phyloP scores from a whole-genome alignment of 2,329 filamentous ascomycete genomes.

The Trichoderma koningii region DNA sequence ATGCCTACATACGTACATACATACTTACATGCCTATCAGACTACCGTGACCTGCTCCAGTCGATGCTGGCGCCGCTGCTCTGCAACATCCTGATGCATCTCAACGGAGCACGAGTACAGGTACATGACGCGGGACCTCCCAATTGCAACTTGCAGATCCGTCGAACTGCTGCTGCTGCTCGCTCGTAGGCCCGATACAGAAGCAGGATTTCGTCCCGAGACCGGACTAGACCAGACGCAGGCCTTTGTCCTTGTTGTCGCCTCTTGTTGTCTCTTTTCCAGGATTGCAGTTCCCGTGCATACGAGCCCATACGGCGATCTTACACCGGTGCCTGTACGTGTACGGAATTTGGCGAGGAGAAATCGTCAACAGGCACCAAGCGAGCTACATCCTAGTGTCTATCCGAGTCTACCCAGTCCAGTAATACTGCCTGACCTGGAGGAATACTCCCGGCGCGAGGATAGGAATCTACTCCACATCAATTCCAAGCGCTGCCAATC shows the following conservation, averaged over 20 bases:
- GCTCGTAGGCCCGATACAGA: too few relatives aligned
- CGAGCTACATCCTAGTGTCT: too few relatives aligned
- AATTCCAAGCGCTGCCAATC: not conserved
- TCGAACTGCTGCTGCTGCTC: not conserved
- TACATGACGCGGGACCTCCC: too few relatives aligned
- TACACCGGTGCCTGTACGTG: not conserved
- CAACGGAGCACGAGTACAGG: too few relatives aligned
- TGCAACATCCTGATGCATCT: too few relatives aligned
- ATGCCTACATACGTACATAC: too few relatives aligned
- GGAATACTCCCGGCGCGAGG: not conserved
- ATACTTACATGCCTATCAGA: too few relatives aligned
- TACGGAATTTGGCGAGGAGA: not conserved
- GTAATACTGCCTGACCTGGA: not conserved
- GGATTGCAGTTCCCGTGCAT: not conserved
- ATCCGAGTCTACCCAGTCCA: too few relatives aligned
- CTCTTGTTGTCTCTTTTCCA: slow-evolving; percentile 12
- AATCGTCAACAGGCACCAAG: too few relatives aligned
- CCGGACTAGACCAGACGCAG: not conserved
- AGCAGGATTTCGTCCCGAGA: not conserved
- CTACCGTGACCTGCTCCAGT: too few relatives aligned
- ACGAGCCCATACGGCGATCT: not conserved
- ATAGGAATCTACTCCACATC: not conserved
- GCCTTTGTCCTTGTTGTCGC: slow-evolving; percentile 3
- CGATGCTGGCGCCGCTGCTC: too few relatives aligned
- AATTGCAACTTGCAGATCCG: not conserved